These are phyloP conservation scores for Cylindrotheca closterium DNA, from an alignment of 108 stramenopile species.

Conservation along the genomic window DNA sequence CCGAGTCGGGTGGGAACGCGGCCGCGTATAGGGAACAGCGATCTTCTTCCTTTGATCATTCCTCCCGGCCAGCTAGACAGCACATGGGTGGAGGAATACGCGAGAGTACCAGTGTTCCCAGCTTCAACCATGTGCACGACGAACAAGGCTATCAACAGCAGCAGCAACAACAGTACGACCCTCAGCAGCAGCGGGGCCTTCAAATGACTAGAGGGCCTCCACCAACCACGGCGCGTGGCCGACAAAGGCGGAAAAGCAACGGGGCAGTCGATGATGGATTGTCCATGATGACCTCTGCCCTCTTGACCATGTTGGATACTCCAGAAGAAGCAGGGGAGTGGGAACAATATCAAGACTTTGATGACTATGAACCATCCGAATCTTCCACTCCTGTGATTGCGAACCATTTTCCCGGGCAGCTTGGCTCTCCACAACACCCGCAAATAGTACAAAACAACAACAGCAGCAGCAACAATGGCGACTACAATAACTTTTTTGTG, in stretches of 20 bases:
- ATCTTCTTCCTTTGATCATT: conserved; percentile 36
- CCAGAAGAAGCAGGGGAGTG: conserved; percentile 50
- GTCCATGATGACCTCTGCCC: conserved; percentile 83
- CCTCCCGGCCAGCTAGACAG: conserved; percentile 7
- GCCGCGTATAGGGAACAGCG: conserved; percentile 23
- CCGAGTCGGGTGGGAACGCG: neutral
- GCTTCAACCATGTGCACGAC: neutral
- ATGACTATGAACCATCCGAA: conserved; percentile 10
- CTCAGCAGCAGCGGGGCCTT: conserved; percentile 8
- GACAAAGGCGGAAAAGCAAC: neutral
- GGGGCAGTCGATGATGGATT: conserved; percentile 66
- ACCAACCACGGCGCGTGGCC: conserved; percentile 15
- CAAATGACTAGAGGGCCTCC: conserved; percentile 10
- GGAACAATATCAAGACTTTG: conserved; percentile 18
- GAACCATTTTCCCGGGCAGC: neutral
- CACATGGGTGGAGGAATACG: conserved; percentile 12
- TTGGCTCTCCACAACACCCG: neutral
- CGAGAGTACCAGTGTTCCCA: conserved; percentile 18
- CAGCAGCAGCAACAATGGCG: neutral
- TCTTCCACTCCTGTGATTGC: conserved; percentile 9
- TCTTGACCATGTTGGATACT: conserved; percentile 82
- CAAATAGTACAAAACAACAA: neutral
- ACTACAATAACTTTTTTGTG: neutral
- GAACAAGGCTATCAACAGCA: neutral
- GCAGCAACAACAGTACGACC: conserved; percentile 14